Conservation (phyloP, 768 basidiomycete species). For the Rhizopogon rudus region DNA sequence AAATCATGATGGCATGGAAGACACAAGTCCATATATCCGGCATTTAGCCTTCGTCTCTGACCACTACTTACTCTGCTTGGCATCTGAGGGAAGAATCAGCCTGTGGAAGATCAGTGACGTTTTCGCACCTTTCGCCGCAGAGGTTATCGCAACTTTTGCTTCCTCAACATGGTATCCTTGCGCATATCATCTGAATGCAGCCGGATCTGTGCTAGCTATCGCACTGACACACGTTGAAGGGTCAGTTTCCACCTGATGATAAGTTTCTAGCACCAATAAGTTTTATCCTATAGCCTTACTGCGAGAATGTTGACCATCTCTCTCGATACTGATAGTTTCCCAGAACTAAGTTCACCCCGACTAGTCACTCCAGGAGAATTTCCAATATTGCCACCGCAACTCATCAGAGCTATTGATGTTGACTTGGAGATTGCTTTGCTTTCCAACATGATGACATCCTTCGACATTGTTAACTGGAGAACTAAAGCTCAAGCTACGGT, state of each 20-base stretch:
- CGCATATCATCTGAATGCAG: not conserved
- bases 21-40: not conserved
- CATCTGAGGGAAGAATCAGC: slow-evolving; percentile 1
- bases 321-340: not conserved
- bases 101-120: slow-evolving; percentile 13
- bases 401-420: slow-evolving; percentile 33
- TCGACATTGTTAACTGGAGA: slow-evolving; percentile 38
- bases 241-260: slow-evolving; percentile 5
- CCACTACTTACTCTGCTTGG: slow-evolving; percentile 16
- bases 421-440: slow-evolving; percentile 26
- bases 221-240: slow-evolving; percentile 6
- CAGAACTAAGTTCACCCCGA: not conserved
- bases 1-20: not conserved
- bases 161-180: slow-evolving; percentile 1
- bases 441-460: slow-evolving; percentile 17
- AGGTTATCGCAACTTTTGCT: not conserved
- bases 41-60: slow-evolving; percentile 15
- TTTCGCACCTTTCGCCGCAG: not conserved
- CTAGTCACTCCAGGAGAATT: slow-evolving; percentile 10
- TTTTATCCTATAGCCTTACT: not conserved
- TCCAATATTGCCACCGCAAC: slow-evolving; percentile 9
- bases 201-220: slow-evolving; percentile 11
- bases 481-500: slow-evolving; percentile 18
- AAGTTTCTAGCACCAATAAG: not conserved
- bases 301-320: not conserved